These are phyloP conservation scores for Xylaria sp. DNA, from an alignment of 2,329 filamentous ascomycete species.

Conservation along the genomic window DNA sequence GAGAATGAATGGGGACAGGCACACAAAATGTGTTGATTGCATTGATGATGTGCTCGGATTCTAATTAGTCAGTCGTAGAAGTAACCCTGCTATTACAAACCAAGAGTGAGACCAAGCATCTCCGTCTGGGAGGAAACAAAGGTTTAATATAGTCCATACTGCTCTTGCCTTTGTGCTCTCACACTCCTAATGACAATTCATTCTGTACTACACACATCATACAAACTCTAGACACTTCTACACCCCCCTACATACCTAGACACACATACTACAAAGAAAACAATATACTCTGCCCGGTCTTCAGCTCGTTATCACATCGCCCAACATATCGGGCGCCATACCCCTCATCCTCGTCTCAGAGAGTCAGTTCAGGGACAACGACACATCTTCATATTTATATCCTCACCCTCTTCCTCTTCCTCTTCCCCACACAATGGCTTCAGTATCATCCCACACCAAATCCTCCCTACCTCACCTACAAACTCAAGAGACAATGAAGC, in stretches of 20 bases:
- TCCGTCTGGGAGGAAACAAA: conserved; percentile 3
- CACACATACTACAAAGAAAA: conserved; percentile 4
- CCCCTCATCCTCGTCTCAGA: not conserved
- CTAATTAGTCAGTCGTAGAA: conserved; percentile 33
- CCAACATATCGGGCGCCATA: conserved; percentile 8
- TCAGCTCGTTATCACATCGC: not conserved
- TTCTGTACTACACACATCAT: conserved; percentile 13
- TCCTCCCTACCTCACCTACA: conserved; percentile 53
- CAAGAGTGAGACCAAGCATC: conserved; percentile 24
- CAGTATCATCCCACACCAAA: conserved; percentile 55
- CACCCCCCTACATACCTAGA: not conserved
- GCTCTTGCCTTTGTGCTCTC: conserved; percentile 17
- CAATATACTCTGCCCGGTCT: not conserved
- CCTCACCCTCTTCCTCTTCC: not conserved
- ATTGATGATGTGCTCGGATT: conserved; percentile 26
- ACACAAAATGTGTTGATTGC: not conserved
- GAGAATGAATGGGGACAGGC: not conserved
- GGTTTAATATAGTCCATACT: conserved; percentile 28
- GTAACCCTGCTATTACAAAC: conserved; percentile 37
- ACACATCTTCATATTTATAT: conserved; percentile 20
- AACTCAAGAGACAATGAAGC: conserved; percentile 56
- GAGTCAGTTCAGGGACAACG: conserved; percentile 1
- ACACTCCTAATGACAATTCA: conserved; percentile 7
- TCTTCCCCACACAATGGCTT: conserved; percentile 39
- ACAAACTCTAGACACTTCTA: conserved; percentile 4